Percentiles rank a stretch among this genome's conserved stretches.
phyloP scores from a whole-genome alignment of 2,329 filamentous ascomycete species.

The Aspergillus pseudonomiae region DNA sequence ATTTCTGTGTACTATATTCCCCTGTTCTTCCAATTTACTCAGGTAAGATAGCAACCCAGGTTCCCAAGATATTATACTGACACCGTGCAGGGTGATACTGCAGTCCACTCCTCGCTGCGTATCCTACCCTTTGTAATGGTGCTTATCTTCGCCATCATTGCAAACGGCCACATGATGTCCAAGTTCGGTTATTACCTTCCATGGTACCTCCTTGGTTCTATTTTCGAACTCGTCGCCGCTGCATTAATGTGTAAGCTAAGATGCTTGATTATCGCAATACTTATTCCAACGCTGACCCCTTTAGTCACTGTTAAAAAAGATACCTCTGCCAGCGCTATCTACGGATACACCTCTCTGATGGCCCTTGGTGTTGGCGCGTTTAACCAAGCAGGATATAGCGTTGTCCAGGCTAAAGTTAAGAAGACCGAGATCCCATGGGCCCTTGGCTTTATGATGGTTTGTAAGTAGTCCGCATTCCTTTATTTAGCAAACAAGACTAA shows the following conservation, averaged over 20 bases:
- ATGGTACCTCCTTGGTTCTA: conserved; percentile 31
- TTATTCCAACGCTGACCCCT: not conserved
- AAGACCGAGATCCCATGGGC: conserved; percentile 1
- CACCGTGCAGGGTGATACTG: conserved; percentile 39
- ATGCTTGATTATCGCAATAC: not conserved
- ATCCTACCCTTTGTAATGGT: conserved; percentile 33
- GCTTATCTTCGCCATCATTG: conserved; percentile 24
- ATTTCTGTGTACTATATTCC: conserved; percentile 56
- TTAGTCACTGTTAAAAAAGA: conserved; percentile 7
- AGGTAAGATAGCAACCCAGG: no score
- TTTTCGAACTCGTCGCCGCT: conserved; percentile 19
- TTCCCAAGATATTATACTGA: no score
- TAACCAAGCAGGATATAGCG: conserved; percentile 12
- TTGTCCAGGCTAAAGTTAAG: conserved; percentile 8
- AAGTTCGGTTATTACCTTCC: conserved; percentile 29
- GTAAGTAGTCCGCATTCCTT: not conserved
- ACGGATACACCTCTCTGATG: conserved; percentile 41
- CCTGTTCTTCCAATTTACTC: conserved; percentile 57
- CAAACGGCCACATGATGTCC: conserved; percentile 28
- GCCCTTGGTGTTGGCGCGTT: conserved; percentile 38
- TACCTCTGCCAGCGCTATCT: conserved; percentile 25
- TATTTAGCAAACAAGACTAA: no score
- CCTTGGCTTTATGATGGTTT: conserved; percentile 14
- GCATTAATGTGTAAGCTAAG: conserved; percentile 18
- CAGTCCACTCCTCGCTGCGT: conserved; percentile 32